Evolutionary conservation across 176 grass and related monocot genomes (phyloP), one percentile per base, ranked within the genome.

Genomic region (Panicum miliaceum): DNA sequence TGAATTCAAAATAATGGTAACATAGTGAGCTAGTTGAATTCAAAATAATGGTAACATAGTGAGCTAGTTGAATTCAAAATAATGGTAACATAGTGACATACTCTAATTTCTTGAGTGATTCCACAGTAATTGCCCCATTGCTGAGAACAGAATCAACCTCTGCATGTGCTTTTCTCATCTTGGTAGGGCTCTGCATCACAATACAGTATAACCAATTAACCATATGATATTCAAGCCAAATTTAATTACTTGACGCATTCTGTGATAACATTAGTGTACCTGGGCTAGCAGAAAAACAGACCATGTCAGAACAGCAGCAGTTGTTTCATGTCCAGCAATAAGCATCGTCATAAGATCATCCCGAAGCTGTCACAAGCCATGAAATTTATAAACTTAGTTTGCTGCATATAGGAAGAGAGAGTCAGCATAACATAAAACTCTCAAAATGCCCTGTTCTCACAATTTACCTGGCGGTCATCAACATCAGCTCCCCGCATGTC

Each of bases 311-410:
- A 98, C 96, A 88, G 93, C 96, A 36, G 96, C 96, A 74, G 96
- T 95, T 90, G 96, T 95, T 92, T 98, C 96, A 89, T 98, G 96
- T 81, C 96, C 96, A 64, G 96, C 96, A 82, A 98, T 95, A 85
- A 98, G 96, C 96, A 98, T 98, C 7, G 96, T 98, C 96, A 98
- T 95, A 70, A 98, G 92, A 87, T 98, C 96, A 88, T 98, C 93
- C 54, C 96, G 91, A 63, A 98, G 91, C 93, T 98, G 79, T 84
- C 73, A 68, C 51, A 72, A 79, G 67, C 14, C 82, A 84, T 76
- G 32, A 64, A 69, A 81, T 27, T 8, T 65, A 34, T 84, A 12
- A 88, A 79, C 29, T 73, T 85, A 32, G 19, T 65, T 54, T 63
- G 34, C 77, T 34, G 8, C 50, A 53, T 47, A 73, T 7, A 29